These are phyloP conservation scores for Aspergillus persii DNA, from an alignment of 2,329 filamentous ascomycete species.

Conservation along the genomic window DNA sequence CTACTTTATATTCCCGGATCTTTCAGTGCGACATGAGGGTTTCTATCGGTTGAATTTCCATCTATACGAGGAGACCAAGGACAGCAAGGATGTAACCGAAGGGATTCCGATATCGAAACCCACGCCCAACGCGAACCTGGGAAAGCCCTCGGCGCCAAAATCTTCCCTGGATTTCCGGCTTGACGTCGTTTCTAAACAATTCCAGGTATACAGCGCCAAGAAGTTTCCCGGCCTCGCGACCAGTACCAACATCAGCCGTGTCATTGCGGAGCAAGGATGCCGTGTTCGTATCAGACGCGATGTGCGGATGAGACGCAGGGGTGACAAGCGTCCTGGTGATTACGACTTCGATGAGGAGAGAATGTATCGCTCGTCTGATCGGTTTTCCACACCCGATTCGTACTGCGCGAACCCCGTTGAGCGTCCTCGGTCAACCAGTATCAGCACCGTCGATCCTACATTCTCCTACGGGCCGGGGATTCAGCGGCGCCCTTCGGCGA, in stretches of 20 bases:
- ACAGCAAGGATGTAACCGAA: slow-evolving; percentile 71
- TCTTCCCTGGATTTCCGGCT: slow-evolving; percentile 77
- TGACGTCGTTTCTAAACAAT: slow-evolving; percentile 83
- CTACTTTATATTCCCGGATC: slow-evolving; percentile 96
- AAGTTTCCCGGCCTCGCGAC: slow-evolving; percentile 94
- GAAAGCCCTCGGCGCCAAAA: slow-evolving; percentile 44
- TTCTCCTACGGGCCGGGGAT: slow-evolving; percentile 43
- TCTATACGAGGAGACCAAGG: slow-evolving; percentile 90
- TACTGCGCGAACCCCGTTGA: slow-evolving; percentile 48
- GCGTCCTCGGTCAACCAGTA: slow-evolving; percentile 61
- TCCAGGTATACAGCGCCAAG: slow-evolving; percentile 93
- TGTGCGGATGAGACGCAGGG: slow-evolving; percentile 83
- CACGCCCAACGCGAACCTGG: slow-evolving; percentile 24
- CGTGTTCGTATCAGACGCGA: slow-evolving; percentile 93
- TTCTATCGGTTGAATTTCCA: slow-evolving; percentile 89
- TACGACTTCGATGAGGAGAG: slow-evolving; percentile 65
- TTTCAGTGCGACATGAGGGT: slow-evolving; percentile 93
- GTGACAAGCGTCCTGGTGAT: slow-evolving; percentile 65
- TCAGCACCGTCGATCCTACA: slow-evolving; percentile 52
- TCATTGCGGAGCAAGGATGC: slow-evolving; percentile 94
- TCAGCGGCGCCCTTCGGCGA: slow-evolving; percentile 50
- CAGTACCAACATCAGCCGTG: slow-evolving; percentile 83
- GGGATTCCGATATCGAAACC: slow-evolving; percentile 45
- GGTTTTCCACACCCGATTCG: slow-evolving; percentile 51
- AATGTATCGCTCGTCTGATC: slow-evolving; percentile 45